Evolutionary conservation across 495 filamentous ascomycete species (phyloP), one percentile per base, ranked within the genome.

Genomic region (Neurospora intermedia): DNA sequence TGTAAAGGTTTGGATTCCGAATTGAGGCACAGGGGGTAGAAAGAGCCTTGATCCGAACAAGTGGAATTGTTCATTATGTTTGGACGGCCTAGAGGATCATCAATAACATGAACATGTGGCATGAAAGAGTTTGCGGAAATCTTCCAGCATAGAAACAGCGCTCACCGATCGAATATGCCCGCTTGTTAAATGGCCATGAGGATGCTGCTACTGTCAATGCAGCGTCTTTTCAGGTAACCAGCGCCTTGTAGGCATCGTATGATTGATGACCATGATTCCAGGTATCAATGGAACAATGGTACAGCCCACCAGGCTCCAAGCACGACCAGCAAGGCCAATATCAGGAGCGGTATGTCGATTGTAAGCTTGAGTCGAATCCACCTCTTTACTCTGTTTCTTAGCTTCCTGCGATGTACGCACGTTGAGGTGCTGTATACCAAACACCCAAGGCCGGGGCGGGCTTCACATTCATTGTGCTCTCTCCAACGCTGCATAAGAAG

Each of bases 401-500:
- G 72, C 73, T 77, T 77, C 15, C 79, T 77, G 8, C 77, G 72
- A 40, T 86, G 82, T 4, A 77, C 66, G 43, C 86, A 88, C 1
- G 74, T 78, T 10, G 71, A 75, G 2, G 85, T 88, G 9, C 85
- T 86, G 43, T 84, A 86, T 11, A 88, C 80, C 27, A 88, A 76
- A 73, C 87, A 88, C 1, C 86, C 87, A 23, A 87, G 75, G 5
- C 85, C 87, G 10, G 83, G 84, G 38, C 84, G 81, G 4, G 82
- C 83, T 73, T 88, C 86, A 73, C 86, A 88, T 76, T 87, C 87
- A 5, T 83, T 76, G 71, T 88, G 87, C 73, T 87, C 83, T 71
- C 87, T 78, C 54, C 86, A 77, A 23, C 86, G 80, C 71, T 84
- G 83, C 86, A 88, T 88, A 16, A 88, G 76, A 4, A 88, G 73